Evolutionary conservation across 2,329 filamentous ascomycete genomes (phyloP).

Genomic region (Hymenoscyphus repandus): DNA sequence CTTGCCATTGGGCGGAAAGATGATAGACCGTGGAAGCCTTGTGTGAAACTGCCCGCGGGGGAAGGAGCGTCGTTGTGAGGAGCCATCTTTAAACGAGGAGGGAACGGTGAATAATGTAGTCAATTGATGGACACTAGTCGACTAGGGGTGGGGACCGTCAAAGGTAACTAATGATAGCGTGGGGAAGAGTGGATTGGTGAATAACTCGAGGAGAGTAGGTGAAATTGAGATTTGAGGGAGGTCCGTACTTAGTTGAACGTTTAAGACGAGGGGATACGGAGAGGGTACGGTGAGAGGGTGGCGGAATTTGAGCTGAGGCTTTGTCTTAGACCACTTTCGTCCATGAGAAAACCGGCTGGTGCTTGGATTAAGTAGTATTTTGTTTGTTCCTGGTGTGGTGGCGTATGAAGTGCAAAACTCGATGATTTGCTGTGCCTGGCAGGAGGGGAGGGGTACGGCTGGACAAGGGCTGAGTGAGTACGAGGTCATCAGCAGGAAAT

Average conservation of each 20-base stretch:
- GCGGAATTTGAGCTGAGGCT: background rate
- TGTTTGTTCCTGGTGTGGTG: background rate
- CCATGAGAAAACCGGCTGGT: background rate
- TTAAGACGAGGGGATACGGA: background rate
- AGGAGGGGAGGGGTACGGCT: background rate
- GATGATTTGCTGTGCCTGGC: conserved; percentile 3
- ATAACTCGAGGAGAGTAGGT: no score
- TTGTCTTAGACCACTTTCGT: background rate
- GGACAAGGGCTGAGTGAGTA: background rate
- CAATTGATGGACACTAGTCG: background rate
- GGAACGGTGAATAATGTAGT: conserved; percentile 3
- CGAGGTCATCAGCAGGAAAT: background rate
- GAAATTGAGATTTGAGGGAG: no score
- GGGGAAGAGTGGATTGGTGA: background rate
- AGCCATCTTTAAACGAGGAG: conserved; percentile 33
- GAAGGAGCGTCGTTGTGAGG: conserved; percentile 44
- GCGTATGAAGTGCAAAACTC: background rate
- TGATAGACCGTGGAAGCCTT: conserved; percentile 37
- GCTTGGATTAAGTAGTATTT: conserved; percentile 5
- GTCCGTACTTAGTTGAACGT: no score
- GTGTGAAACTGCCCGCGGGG: conserved; percentile 41
- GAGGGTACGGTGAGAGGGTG: background rate
- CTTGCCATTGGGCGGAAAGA: conserved; percentile 19
- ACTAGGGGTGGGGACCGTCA: background rate
- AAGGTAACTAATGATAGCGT: background rate